Conservation (phyloP, 805 yeast species). For the Ogataea henricii region DNA sequence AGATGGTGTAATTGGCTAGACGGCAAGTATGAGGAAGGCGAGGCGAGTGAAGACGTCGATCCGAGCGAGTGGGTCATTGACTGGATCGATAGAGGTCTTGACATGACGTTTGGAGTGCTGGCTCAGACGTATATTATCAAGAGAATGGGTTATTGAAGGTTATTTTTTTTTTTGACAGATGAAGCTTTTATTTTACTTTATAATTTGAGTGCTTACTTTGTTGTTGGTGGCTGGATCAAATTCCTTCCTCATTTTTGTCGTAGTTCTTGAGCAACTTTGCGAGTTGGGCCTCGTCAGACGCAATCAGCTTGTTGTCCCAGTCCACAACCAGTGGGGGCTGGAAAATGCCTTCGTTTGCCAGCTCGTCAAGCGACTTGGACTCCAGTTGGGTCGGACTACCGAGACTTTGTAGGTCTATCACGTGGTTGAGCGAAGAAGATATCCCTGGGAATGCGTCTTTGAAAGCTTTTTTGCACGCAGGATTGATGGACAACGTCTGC, state of each 20-base stretch:
- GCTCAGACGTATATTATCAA: slow-evolving; percentile 90
- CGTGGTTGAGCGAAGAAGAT: slow-evolving; percentile 17
- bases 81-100: slow-evolving; percentile 80
- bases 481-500: slow-evolving; percentile 28
- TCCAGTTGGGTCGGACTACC: slow-evolving; percentile 10
- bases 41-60: slow-evolving; percentile 45
- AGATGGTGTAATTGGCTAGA: slow-evolving; percentile 95
- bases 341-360: slow-evolving; percentile 30
- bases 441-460: slow-evolving; percentile 33
- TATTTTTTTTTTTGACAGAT: not conserved
- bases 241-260: slow-evolving; percentile 24
- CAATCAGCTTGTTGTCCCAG: slow-evolving; percentile 60
- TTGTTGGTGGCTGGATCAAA: not conserved
- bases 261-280: slow-evolving; percentile 45
- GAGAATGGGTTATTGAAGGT: slow-evolving; percentile 70
- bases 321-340: slow-evolving; percentile 57
- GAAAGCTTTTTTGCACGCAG: slow-evolving; percentile 32
- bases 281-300: slow-evolving; percentile 48
- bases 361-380: slow-evolving; percentile 22
- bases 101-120: slow-evolving; percentile 76
- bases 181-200: slow-evolving; percentile 2
- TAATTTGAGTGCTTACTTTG: not conserved
- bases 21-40: slow-evolving; percentile 34
- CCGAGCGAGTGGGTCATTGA: slow-evolving; percentile 82
- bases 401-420: slow-evolving; percentile 25